phyloP scores from a whole-genome alignment of 139 green algal species.

The Coelastrella sp. region DNA sequence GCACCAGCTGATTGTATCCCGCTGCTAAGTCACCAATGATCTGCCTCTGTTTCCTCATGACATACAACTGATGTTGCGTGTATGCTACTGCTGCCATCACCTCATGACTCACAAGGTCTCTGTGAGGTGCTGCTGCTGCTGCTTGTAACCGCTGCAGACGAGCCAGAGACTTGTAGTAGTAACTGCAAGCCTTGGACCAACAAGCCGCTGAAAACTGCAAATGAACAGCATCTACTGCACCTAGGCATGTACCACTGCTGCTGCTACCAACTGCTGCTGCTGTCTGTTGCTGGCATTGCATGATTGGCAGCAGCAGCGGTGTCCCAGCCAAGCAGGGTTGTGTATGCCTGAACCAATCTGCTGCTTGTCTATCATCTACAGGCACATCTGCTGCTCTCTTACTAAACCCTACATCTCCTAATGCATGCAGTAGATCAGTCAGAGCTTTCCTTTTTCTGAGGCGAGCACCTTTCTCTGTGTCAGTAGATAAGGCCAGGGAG shows the following conservation, averaged over 20 bases:
- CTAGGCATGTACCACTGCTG: constrained; percentile 50
- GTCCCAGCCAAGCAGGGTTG: neutral
- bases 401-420: constrained; percentile 78
- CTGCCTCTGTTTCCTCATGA: constrained; percentile 74
- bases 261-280: neutral
- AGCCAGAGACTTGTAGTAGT: constrained; percentile 87
- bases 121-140: constrained; percentile 67
- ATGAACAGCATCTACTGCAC: constrained; percentile 49
- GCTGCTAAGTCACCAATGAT: constrained; percentile 52
- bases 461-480: constrained; percentile 78
- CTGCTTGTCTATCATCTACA: constrained; percentile 51
- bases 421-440: constrained; percentile 78
- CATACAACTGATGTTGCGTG: constrained; percentile 83
- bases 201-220: constrained; percentile 2
- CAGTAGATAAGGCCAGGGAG: constrained; percentile 64
- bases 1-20: constrained; percentile 26
- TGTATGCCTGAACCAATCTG: constrained; percentile 63
- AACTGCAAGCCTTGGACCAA: constrained; percentile 80
- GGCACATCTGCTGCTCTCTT: constrained; percentile 73
- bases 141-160: constrained; percentile 86
- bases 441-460: constrained; percentile 95
- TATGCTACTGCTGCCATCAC: constrained; percentile 62
- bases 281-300: neutral
- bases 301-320: neutral
- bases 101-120: constrained; percentile 83